Evolutionary conservation across 1,284 basidiomycete species (phyloP).

Genomic region (Sporisorium exsertum): DNA sequence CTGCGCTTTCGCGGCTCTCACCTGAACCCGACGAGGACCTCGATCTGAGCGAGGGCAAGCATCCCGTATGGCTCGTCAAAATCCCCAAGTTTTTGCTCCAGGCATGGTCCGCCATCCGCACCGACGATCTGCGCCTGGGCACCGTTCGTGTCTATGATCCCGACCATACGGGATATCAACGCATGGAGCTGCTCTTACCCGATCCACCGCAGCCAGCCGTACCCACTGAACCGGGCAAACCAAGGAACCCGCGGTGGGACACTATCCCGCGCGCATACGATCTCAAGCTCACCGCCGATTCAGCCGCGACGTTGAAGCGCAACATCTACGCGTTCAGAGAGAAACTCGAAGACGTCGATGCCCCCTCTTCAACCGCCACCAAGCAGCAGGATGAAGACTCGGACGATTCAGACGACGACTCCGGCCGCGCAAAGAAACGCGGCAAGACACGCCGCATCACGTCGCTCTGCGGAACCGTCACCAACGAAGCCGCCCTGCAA

Average conservation of each 20-base stretch:
- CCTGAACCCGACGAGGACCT: constrained; percentile 67
- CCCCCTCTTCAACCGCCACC: constrained; percentile 2
- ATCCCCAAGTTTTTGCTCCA: constrained; percentile 73
- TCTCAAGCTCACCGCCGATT: constrained; percentile 58
- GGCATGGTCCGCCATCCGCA: constrained; percentile 71
- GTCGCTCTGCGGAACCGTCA: constrained; percentile 57
- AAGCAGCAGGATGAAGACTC: constrained; percentile 33
- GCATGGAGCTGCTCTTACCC: constrained; percentile 66
- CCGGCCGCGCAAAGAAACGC: constrained; percentile 24
- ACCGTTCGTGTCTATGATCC: constrained; percentile 72
- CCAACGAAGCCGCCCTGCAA: constrained; percentile 64
- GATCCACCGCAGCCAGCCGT: constrained; percentile 52
- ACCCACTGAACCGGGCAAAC: constrained; percentile 40
- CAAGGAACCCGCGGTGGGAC: constrained; percentile 30
- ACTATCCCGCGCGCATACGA: constrained; percentile 61
- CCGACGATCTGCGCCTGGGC: constrained; percentile 71
- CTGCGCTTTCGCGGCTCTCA: constrained; percentile 27
- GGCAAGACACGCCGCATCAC: constrained; percentile 42
- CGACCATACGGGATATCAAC: constrained; percentile 60
- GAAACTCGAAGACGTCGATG: constrained; percentile 36
- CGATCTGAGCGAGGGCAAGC: constrained; percentile 50
- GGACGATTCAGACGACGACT: constrained; percentile 21
- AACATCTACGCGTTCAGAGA: constrained; percentile 67
- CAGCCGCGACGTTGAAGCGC: constrained; percentile 40
- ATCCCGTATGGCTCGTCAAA: constrained; percentile 68